These are phyloP conservation scores for Leptographium radiaticola DNA, from an alignment of 2,329 filamentous ascomycete species.

Conservation along the genomic window DNA sequence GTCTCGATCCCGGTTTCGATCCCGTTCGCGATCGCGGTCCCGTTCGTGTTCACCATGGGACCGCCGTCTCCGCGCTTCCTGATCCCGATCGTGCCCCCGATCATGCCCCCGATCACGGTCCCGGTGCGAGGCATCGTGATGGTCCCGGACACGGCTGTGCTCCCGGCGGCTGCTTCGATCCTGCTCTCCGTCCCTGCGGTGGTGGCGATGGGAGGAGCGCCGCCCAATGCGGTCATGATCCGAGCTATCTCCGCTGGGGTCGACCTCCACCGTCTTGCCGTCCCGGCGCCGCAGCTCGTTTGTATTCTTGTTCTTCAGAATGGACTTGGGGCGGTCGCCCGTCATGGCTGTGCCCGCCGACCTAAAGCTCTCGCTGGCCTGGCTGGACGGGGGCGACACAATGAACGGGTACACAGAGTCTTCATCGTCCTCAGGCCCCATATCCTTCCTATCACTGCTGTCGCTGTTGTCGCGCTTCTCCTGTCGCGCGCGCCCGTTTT, in stretches of 20 bases:
- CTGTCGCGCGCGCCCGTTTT: not conserved
- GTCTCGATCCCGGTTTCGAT: slow-evolving; percentile 1
- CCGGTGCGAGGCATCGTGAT: slow-evolving; percentile 18
- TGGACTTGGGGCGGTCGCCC: slow-evolving; percentile 34
- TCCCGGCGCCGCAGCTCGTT: slow-evolving; percentile 42
- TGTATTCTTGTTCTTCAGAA: slow-evolving; percentile 48
- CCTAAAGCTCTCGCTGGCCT: slow-evolving; percentile 16
- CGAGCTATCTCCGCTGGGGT: slow-evolving; percentile 9
- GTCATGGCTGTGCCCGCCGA: slow-evolving; percentile 19
- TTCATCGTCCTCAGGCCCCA: slow-evolving; percentile 8
- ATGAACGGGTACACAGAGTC: slow-evolving; percentile 25
- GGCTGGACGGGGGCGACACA: slow-evolving; percentile 16
- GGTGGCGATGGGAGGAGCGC: slow-evolving; percentile 9
- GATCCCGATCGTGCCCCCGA: slow-evolving; percentile 17
- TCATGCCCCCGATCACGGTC: slow-evolving; percentile 14
- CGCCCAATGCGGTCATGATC: not conserved
- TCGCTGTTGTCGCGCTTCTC: not conserved
- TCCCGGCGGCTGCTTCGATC: not conserved
- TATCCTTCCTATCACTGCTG: not conserved
- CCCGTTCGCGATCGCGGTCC: slow-evolving; percentile 13
- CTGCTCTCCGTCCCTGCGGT: slow-evolving; percentile 6
- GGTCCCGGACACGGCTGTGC: slow-evolving; percentile 13
- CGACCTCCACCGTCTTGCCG: slow-evolving; percentile 30
- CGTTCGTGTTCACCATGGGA: slow-evolving; percentile 25
- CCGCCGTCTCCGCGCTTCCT: slow-evolving; percentile 29